Evolutionary conservation across 345 rosid genomes (phyloP), one percentile per base, ranked within the genome.

Genomic region (Lumnitzera littorea): DNA sequence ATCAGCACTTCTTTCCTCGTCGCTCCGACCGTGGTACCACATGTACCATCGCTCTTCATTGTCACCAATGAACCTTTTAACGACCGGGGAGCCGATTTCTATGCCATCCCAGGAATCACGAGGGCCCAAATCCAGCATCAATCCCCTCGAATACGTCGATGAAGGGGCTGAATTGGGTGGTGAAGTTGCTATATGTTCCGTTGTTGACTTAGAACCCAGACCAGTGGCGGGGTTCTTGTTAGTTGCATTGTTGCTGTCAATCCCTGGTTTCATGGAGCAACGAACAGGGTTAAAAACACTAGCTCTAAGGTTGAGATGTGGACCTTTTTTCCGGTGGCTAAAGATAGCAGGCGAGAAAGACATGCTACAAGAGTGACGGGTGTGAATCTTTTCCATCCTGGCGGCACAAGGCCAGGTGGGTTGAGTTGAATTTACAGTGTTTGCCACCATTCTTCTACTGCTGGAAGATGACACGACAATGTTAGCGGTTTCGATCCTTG

Each of bases 41-140:
- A 76, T 78, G 62, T 50, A 69, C 83, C 81, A 76, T 57, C 86
- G 76, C 65, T 81, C 86, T 52, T 74, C 83, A 48, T 78, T 72
- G 56, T 78, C 83, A 6, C 83, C 70, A 11, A 78, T 66, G 66
- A 64, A 81, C 57, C 83, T 71, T 56, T 78, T 81, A 49, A 81
- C 83, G 4, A 81, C 77, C 0, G 86, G 86, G 0, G 83, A 81
- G 48, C 83, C 78, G 29, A 81, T 63, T 54, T 71, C 81, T 12
- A 54, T 56, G 48, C 72, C 24, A 50, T 81, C 83, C 83, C 83
- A 81, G 8, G 83, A 81, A 10, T 50, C 46, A 12, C 23, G 13
- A 4, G 68, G 62, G 17, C 81, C 86, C 73, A 75, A 51, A 58
- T 75, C 77, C 11, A 81, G 68, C 62, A 78, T 73, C 70, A 78